A percentile compares a stretch with the other conserved stretches of the same genome.
Conservation (phyloP, 495 filamentous ascomycete species). For the Hypomontagnella monticulosa region DNA sequence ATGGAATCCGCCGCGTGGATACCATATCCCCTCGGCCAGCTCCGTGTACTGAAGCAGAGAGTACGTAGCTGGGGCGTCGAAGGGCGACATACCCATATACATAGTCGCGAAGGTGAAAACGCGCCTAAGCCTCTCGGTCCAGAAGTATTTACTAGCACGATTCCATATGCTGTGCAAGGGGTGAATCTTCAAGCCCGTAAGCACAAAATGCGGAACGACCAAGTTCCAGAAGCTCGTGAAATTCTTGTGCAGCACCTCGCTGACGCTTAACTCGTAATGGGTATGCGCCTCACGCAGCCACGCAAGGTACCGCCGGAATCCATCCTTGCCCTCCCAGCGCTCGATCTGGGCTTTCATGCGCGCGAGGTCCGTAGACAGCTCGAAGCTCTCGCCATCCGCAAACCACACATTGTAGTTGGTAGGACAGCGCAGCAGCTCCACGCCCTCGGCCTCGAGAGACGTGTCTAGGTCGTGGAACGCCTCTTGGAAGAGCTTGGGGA, state of each 20-base stretch:
- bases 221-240: slow-evolving; percentile 66
- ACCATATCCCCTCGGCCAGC: slow-evolving; percentile 77
- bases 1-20: slow-evolving; percentile 74
- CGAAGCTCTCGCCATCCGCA: slow-evolving; percentile 66
- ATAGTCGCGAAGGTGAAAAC: slow-evolving; percentile 79
- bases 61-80: slow-evolving; percentile 77
- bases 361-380: slow-evolving; percentile 67
- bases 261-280: slow-evolving; percentile 71
- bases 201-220: slow-evolving; percentile 60
- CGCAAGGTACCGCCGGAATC: slow-evolving; percentile 67
- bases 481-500: slow-evolving; percentile 71
- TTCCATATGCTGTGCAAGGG: slow-evolving; percentile 72
- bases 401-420: slow-evolving; percentile 78
- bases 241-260: slow-evolving; percentile 68
- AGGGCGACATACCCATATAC: slow-evolving; percentile 82
- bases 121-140: slow-evolving; percentile 69
- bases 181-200: slow-evolving; percentile 64
- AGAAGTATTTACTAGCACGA: slow-evolving; percentile 69
- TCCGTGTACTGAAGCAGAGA: slow-evolving; percentile 77
- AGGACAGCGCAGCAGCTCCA: slow-evolving; percentile 71
- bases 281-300: slow-evolving; percentile 70
- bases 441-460: slow-evolving; percentile 64
- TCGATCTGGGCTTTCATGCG: slow-evolving; percentile 74
- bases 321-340: slow-evolving; percentile 70
- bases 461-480: slow-evolving; percentile 72